phyloP scores from a whole-genome alignment of 2,329 filamentous ascomycete genomes.

The Pestalotiopsis fici region DNA sequence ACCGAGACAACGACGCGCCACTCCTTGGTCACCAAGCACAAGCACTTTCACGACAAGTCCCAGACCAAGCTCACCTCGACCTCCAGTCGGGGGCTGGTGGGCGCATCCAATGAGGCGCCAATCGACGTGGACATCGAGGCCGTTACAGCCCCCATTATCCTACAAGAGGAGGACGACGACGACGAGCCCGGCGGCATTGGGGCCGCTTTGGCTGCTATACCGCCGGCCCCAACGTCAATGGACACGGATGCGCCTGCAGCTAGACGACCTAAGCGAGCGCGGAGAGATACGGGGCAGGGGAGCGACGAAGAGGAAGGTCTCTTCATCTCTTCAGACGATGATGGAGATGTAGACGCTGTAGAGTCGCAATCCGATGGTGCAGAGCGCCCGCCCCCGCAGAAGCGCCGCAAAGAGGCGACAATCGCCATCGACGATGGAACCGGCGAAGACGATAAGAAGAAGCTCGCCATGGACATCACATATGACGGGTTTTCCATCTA shows the following conservation, averaged over 20 bases:
- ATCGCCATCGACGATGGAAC: constrained; percentile 30
- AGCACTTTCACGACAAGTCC: constrained; percentile 66
- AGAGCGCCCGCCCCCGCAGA: constrained; percentile 42
- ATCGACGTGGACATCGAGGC: constrained; percentile 48
- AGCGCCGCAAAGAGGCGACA: constrained; percentile 42
- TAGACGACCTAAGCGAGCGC: constrained; percentile 30
- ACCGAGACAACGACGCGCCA: constrained; percentile 85
- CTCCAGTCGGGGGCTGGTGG: constrained; percentile 58
- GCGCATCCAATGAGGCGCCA: constrained; percentile 53
- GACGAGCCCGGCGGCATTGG: constrained; percentile 45
- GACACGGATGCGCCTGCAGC: constrained; percentile 23
- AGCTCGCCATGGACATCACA: constrained; percentile 78
- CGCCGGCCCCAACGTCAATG: constrained; percentile 34
- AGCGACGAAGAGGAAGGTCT: constrained; percentile 30
- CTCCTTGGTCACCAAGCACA: constrained; percentile 83
- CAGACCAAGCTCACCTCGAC: constrained; percentile 60
- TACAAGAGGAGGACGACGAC: constrained; percentile 61
- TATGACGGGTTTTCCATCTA: constrained; percentile 98
- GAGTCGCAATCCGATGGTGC: constrained; percentile 19
- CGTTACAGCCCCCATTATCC: constrained; percentile 32
- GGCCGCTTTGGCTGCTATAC: constrained; percentile 59
- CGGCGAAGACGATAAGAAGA: constrained; percentile 77
- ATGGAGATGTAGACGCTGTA: constrained; percentile 29
- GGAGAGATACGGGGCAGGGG: constrained; percentile 25
- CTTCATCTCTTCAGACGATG: constrained; percentile 37